These are phyloP conservation scores for Termitomyces eurrhizus DNA, from an alignment of 768 basidiomycete genomes.

Conservation along the genomic window DNA sequence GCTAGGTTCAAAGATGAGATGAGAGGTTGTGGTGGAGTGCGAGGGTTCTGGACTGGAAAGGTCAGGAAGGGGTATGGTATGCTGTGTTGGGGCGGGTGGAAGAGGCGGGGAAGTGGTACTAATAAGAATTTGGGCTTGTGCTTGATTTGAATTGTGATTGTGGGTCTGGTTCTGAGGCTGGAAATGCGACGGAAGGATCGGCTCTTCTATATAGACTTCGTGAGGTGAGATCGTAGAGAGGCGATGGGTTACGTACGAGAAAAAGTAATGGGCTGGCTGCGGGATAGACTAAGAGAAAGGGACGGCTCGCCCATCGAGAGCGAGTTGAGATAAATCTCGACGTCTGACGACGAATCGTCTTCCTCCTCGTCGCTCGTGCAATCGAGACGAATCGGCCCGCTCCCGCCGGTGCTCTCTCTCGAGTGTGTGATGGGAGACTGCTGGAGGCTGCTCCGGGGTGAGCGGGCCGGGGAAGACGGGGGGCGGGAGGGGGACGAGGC, in stretches of 20 bases:
- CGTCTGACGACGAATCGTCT: constrained; percentile 19
- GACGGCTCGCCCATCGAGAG: constrained; percentile 28
- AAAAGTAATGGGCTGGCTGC: not conserved
- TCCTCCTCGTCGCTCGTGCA: constrained; percentile 14
- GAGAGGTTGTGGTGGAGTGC: not conserved
- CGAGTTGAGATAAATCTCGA: constrained; percentile 33
- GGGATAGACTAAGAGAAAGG: not conserved
- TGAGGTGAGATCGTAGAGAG: not conserved
- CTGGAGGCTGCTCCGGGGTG: not conserved
- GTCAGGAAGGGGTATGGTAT: constrained; percentile 30
- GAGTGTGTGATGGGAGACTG: not conserved
- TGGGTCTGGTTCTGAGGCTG: not conserved
- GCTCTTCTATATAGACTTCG: not conserved
- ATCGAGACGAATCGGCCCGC: constrained; percentile 10
- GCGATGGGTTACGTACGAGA: not conserved
- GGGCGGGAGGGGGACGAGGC: not conserved
- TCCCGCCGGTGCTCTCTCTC: not conserved
- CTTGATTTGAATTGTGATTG: not conserved
- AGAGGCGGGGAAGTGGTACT: constrained; percentile 13
- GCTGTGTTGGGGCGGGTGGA: constrained; percentile 27
- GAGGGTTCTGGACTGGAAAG: constrained; percentile 14
- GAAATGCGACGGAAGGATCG: not conserved
- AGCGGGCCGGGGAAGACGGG: not conserved
- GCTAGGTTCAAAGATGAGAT: not conserved
- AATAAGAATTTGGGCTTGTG: constrained; percentile 2